phyloP scores from a whole-genome alignment of 768 basidiomycete genomes.

The Podaxis sp. region DNA sequence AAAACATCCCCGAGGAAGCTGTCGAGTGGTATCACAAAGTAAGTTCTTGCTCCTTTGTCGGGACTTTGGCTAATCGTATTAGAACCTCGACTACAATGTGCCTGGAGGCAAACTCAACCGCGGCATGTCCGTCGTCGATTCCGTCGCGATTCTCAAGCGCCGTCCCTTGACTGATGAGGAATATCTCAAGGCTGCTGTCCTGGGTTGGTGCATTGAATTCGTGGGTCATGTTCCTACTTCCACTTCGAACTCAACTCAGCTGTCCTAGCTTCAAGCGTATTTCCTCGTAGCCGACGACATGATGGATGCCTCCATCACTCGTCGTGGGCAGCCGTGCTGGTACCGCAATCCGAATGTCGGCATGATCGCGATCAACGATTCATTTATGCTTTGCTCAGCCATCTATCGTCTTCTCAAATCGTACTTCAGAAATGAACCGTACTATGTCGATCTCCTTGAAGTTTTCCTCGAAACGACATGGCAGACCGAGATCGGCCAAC shows the following conservation, averaged over 20 bases:
- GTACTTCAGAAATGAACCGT: constrained; percentile 46
- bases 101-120: constrained; percentile 96
- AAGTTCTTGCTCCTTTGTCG: constrained; percentile 23
- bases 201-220: constrained; percentile 96
- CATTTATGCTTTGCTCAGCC: constrained; percentile 93
- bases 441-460: constrained; percentile 89
- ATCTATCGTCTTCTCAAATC: constrained; percentile 90
- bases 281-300: constrained; percentile 98
- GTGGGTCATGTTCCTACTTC: constrained; percentile 45
- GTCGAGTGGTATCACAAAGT: constrained; percentile 84
- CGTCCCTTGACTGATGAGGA: constrained; percentile 72
- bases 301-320: constrained; percentile 94
- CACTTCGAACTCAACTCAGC: background rate
- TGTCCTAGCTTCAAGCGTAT: constrained; percentile 84
- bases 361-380: constrained; percentile 92
- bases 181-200: constrained; percentile 82
- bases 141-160: constrained; percentile 84
- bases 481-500: constrained; percentile 95
- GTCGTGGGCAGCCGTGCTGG: constrained; percentile 95
- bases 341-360: constrained; percentile 67
- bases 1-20: constrained; percentile 84
- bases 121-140: constrained; percentile 94
- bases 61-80: constrained; percentile 9
- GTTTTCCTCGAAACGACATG: constrained; percentile 88
- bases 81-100: constrained; percentile 94